Base-by-base conservation (phyloP, 1,139 yeast species). In the Yamadazyma dendronema region DNA sequence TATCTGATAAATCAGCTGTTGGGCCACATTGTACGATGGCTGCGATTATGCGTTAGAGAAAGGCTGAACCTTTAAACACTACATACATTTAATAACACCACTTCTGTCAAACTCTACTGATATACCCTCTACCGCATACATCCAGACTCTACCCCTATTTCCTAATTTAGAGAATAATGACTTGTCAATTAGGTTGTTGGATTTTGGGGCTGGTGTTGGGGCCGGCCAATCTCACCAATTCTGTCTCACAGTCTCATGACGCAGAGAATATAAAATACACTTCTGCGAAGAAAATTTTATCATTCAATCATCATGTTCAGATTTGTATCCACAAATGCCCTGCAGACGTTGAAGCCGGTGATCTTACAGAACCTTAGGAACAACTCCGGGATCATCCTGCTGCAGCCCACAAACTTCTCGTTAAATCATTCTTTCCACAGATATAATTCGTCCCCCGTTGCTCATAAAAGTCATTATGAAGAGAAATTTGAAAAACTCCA, bases 341-440 rank as follows among this genome's bases (percentile, higher is more conserved):
- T 56, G 39, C 65, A 57, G 43, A 59, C 65, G 35, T 52, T 70
- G 30, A 59, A 71, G 41, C 74, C 75, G 9, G 66, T 56, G 28
- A 50, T 69, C 36, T 57, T 67, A 39, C 67, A 57, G 56, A 67
- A 69, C 46, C 68, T 68, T 22, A 60, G 70, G 42, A 56, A 54
- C 34, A 61, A 62, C 46, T 56, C 60, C 29, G 56, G 59, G 11
- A 43, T 57, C 28, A 44, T 49, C 31, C 48, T 50, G 2, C 44
- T 50, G 24, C 44, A 42, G 28, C 28, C 38, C n/a, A 3, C 19
- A 12, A 13, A 14, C n/a, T 30, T 30, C 16, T 36, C 35, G 37
- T 29, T 44, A 30, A 33, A 34, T 21, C 37, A 31, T 9, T 17
- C 19, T 12, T 43, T 44, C 36, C 37, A 45, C 31, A 42, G 58